Evolutionary conservation across 2,329 filamentous ascomycete genomes (phyloP).

Genomic region (Neofusicoccum kwambonambiense): DNA sequence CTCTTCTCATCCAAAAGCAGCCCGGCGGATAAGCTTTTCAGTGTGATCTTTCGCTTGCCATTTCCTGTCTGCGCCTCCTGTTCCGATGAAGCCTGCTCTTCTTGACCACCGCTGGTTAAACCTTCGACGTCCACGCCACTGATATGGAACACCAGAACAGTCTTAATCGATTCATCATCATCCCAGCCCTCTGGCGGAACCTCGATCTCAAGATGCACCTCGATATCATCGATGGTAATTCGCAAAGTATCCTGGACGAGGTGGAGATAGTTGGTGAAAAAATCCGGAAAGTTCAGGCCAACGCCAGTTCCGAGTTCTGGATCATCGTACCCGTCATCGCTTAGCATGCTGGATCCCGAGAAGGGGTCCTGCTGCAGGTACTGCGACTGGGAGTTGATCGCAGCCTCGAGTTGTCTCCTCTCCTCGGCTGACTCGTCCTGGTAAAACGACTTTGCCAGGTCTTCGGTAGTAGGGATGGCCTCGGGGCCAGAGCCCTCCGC

Average conservation of each 20-base stretch:
- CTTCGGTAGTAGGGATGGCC: slow-evolving; percentile 64
- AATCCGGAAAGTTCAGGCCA: slow-evolving; percentile 65
- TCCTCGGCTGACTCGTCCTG: slow-evolving; percentile 66
- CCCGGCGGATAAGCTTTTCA: slow-evolving; percentile 64
- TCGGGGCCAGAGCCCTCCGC: slow-evolving; percentile 25
- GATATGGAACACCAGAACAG: slow-evolving; percentile 51
- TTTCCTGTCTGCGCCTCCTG: slow-evolving; percentile 45
- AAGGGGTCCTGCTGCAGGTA: slow-evolving; percentile 52
- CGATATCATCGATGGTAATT: slow-evolving; percentile 63
- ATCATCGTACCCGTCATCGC: slow-evolving; percentile 44
- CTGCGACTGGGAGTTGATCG: slow-evolving; percentile 62
- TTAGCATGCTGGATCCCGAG: slow-evolving; percentile 51
- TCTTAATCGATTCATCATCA: slow-evolving; percentile 54
- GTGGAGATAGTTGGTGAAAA: slow-evolving; percentile 70
- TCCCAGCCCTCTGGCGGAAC: slow-evolving; percentile 46
- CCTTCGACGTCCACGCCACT: slow-evolving; percentile 67
- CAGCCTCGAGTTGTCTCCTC: slow-evolving; percentile 66
- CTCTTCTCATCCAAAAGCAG: slow-evolving; percentile 33
- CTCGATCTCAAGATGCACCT: slow-evolving; percentile 62
- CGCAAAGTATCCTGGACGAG: slow-evolving; percentile 71
- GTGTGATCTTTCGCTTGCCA: slow-evolving; percentile 63
- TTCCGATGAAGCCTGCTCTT: slow-evolving; percentile 19
- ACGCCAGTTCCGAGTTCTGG: slow-evolving; percentile 14
- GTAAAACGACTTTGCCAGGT: slow-evolving; percentile 77
- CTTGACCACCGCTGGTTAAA: slow-evolving; percentile 39